These are phyloP conservation scores for Helotiales sp. DNA, from an alignment of 2,329 filamentous ascomycete genomes.

Conservation along the genomic window DNA sequence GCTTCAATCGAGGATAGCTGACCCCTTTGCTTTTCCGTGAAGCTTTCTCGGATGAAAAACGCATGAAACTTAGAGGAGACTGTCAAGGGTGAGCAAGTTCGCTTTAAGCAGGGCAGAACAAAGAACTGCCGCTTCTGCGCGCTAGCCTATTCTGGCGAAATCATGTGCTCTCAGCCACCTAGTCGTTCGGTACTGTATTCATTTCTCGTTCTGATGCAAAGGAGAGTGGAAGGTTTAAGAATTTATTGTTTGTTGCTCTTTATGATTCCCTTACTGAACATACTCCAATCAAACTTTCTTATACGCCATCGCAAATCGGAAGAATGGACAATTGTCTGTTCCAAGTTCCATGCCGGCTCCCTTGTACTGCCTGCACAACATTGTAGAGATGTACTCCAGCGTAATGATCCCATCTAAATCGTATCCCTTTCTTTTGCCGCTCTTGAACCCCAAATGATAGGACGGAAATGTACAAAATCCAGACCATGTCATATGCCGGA, in stretches of 20 bases:
- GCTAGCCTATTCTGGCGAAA: neutral
- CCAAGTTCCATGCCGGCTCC: neutral
- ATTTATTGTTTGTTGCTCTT: neutral
- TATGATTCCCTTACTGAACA: neutral
- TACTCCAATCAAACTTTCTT: neutral
- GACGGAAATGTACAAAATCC: neutral
- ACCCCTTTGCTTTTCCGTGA: too few relatives aligned
- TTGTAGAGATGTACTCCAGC: neutral
- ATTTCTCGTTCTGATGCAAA: neutral
- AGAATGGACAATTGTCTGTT: neutral
- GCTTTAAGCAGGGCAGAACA: constrained; percentile 3
- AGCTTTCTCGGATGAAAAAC: too few relatives aligned
- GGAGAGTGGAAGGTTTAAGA: neutral
- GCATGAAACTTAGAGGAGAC: neutral
- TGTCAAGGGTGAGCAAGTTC: neutral
- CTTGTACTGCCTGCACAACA: neutral
- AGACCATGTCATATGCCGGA: constrained; percentile 3
- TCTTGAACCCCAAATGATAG: neutral
- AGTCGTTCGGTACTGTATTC: neutral
- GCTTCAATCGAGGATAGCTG: too few relatives aligned
- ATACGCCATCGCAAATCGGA: neutral
- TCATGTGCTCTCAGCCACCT: neutral
- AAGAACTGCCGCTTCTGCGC: neutral
- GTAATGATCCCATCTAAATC: neutral
- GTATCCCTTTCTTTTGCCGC: neutral